Percentiles rank a stretch among this genome's conserved stretches.
phyloP scores from a whole-genome alignment of 345 rosid genomes.

The Streptanthus diversifolius region DNA sequence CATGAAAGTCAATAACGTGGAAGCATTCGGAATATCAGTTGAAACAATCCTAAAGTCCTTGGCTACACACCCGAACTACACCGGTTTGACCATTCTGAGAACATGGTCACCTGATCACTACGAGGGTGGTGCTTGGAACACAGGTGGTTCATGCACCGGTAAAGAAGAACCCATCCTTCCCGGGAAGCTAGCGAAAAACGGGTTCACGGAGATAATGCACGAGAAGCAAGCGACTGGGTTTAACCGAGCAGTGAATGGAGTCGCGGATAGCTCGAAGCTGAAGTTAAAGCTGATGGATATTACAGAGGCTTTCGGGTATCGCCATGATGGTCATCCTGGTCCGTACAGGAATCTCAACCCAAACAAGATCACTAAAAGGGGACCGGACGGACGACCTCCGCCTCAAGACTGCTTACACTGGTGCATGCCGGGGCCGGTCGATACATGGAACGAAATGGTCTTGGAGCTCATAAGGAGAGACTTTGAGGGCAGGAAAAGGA shows the following conservation, averaged over 20 bases:
- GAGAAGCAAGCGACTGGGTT: constrained; percentile 75
- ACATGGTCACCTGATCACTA: constrained; percentile 96
- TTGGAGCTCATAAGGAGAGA: constrained; percentile 77
- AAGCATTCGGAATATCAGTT: constrained; percentile 85
- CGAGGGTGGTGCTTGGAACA: constrained; percentile 97
- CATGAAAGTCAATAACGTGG: constrained; percentile 73
- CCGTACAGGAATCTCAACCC: constrained; percentile 89
- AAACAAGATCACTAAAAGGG: constrained; percentile 69
- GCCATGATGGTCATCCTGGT: constrained; percentile 97
- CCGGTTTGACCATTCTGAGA: constrained; percentile 71
- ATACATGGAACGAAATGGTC: constrained; percentile 91
- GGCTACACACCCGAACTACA: constrained; percentile 69
- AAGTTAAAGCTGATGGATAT: constrained; percentile 76
- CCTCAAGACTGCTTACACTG: constrained; percentile 98
- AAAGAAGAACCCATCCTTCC: constrained; percentile 60
- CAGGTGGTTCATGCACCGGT: constrained; percentile 97
- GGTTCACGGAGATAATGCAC: constrained; percentile 73
- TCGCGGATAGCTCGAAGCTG: constrained; percentile 35
- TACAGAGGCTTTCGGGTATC: constrained; percentile 73
- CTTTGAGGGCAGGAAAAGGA: constrained; percentile 36
- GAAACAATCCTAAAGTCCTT: constrained; percentile 72
- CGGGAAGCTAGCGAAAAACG: constrained; percentile 71
- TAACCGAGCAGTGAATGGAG: constrained; percentile 41
- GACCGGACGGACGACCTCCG: constrained; percentile 81
- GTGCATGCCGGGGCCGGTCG: constrained; percentile 99